Evolutionary conservation across 495 filamentous ascomycete genomes (phyloP), one percentile per base, ranked within the genome.

Genomic region (Penicillium pulvis): DNA sequence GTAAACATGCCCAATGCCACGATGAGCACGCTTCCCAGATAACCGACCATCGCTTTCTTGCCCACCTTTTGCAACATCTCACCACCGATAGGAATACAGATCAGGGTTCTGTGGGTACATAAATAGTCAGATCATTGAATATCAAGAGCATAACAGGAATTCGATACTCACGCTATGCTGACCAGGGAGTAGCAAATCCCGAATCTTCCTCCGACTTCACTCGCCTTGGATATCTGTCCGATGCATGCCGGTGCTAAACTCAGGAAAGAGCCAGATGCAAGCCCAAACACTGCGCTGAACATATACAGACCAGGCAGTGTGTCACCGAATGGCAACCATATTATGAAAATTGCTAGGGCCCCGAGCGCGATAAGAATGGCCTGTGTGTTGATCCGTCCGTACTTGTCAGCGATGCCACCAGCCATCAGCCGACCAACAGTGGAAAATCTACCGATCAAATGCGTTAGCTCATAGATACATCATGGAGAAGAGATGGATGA

Each of bases 311-410:
- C 71, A 2, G 75, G 67, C 0, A 77, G 56, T 10, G 77, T 75
- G 49, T 78, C 68, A 5, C 84, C 81, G 36, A 85, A 78, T 0
- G 86, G 86, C 4, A 87, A 71, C 79, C 84, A 86, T 17, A 88
- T 67, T 14, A 67, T 76, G 51, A 85, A 83, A 17, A 82, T 79
- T 9, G 77, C 69, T 10, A 87, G 55, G 1, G 81, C 66, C 0
- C 80, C 81, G 7, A 78, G 56, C 14, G 70, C 41, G 8, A 87
- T 71, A 0, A 76, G 65, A 1, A 59, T 41, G 6, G 66, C 64
- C 33, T 73, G 68, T 0, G 71, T 79, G 70, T 93, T 93, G 73
- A 85, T 88, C 14, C 87, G 83, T 1, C 90, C 90, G 50, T 89
- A 65, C 50, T 79, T 82, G 67, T 94, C 90, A 19, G 85, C 89